Evolutionary conservation across 2,329 filamentous ascomycete species (phyloP).

Genomic region (Diaporthe aspalathi): DNA sequence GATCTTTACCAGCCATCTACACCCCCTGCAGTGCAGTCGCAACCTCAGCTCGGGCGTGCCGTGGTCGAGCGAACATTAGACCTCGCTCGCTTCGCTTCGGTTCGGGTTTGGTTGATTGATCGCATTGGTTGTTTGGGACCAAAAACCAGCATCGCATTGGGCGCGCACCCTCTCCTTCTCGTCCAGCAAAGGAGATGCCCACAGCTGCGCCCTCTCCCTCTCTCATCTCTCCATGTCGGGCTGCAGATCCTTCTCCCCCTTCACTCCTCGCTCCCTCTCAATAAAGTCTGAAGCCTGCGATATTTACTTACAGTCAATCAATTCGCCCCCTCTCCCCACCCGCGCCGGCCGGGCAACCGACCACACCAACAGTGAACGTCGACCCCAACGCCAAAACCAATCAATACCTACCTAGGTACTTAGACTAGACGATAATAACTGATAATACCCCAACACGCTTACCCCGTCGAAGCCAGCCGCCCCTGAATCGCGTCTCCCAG

Average conservation of each 20-base stretch:
- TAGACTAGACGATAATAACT: background rate
- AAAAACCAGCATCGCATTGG: slow-evolving; percentile 6
- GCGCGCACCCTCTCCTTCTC: slow-evolving; percentile 16
- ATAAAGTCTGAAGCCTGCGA: background rate
- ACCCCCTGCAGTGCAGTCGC: too few species aligned
- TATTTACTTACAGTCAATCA: background rate
- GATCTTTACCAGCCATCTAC: too few species aligned
- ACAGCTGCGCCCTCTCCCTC: too few species aligned
- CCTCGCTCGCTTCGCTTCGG: slow-evolving; percentile 16
- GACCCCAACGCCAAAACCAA: background rate
- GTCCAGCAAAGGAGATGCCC: background rate
- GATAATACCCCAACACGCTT: slow-evolving; percentile 21
- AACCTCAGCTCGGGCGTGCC: slow-evolving; percentile 20
- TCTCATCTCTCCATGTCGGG: too few species aligned
- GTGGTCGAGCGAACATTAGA: slow-evolving; percentile 30
- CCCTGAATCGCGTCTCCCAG: slow-evolving; percentile 27
- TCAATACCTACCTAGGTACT: too few species aligned
- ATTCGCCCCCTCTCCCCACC: too few species aligned
- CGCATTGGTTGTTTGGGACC: slow-evolving; percentile 21
- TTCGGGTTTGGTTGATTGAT: slow-evolving; percentile 23
- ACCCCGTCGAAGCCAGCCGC: slow-evolving; percentile 2
- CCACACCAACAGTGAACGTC: background rate
- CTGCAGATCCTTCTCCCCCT: slow-evolving; percentile 23
- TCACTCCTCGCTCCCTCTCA: background rate
- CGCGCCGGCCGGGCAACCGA: slow-evolving; percentile 5